These are phyloP conservation scores for Zarea fungicola DNA, from an alignment of 2,329 filamentous ascomycete genomes.

Conservation along the genomic window DNA sequence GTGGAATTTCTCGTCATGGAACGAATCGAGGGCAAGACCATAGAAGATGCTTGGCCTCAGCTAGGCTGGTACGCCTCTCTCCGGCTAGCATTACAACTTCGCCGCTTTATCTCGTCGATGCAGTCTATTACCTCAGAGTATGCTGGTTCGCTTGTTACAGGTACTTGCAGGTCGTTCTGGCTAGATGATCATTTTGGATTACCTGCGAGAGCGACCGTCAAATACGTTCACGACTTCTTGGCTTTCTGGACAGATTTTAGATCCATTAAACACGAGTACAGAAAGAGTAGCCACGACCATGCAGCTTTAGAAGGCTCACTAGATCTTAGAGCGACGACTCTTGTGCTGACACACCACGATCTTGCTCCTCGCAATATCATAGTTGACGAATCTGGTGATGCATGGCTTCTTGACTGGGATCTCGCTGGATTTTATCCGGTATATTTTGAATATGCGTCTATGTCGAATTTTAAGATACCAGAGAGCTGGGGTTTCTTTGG, in stretches of 20 bases:
- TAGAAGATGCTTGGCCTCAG: not conserved
- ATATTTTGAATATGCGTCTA: not conserved
- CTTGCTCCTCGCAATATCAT: not conserved
- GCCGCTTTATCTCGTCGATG: not conserved
- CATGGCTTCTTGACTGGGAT: constrained; percentile 2
- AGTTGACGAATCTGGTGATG: not conserved
- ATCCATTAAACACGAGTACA: not conserved
- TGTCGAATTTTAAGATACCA: constrained; percentile 1
- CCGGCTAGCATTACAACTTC: not conserved
- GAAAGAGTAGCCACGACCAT: not conserved
- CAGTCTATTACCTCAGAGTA: not conserved
- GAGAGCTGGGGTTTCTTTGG: not conserved
- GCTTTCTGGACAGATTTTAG: not conserved
- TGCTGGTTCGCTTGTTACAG: not conserved
- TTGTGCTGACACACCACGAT: not conserved
- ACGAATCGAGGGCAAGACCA: not conserved
- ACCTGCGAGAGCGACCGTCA: not conserved
- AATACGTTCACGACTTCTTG: not conserved
- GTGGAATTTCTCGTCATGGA: not conserved
- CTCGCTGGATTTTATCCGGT: not conserved
- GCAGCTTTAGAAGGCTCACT: not conserved
- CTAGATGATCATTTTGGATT: not conserved
- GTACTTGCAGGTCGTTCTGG: not conserved
- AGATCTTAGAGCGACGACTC: not conserved
- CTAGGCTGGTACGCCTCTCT: not conserved